Evolutionary conservation across 805 yeast species (phyloP), one percentile per base, ranked within the genome.

Genomic region (Isabelozyma gotoi): DNA sequence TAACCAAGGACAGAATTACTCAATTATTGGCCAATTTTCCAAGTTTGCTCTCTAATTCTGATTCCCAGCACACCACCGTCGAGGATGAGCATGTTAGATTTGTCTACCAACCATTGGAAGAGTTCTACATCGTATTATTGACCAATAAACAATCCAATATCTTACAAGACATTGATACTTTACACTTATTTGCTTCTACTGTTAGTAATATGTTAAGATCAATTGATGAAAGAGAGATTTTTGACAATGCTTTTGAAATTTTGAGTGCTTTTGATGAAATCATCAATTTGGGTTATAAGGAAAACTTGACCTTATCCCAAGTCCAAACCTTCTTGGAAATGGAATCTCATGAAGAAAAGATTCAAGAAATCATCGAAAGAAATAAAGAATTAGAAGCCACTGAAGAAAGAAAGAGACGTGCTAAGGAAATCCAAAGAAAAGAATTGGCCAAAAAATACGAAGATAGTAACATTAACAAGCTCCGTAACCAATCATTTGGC

Each of bases 331-430:
- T 88, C 68, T 74, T 94, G 71, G 92, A 89, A 62, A 92, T 94
- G 98, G 98, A 94, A 68, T 87, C 96, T 33, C 97, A 94, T 64
- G 99, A 94, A 69, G 99, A 94, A 71, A 92, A 88, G 74, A 92
- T 95, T 60, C 98, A 94, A 74, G 97, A 94, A 63, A 91, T 94
- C 63, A 94, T 94, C 57, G 98, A 89, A 69, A 83, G 91, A 65
- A 94, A 94, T 74, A 94, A 94, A 71, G 99, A 94, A 70, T 72
- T 88, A 57, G 99, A 92, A 67, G 99, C 99, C 33, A 84, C 88
- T 43, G 99, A 94, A 69, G 97, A 92, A 68, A 85, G 98, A 68
- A 92, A 92, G 71, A 86, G 95, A 68, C 84, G 88, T 63, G 97
- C 98, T 40, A 88, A 86, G 65, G 95, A 87, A 60, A 84, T 87